Evolutionary conservation across 305 asterid species (phyloP).

Genomic region (Ruellia speciosa): DNA sequence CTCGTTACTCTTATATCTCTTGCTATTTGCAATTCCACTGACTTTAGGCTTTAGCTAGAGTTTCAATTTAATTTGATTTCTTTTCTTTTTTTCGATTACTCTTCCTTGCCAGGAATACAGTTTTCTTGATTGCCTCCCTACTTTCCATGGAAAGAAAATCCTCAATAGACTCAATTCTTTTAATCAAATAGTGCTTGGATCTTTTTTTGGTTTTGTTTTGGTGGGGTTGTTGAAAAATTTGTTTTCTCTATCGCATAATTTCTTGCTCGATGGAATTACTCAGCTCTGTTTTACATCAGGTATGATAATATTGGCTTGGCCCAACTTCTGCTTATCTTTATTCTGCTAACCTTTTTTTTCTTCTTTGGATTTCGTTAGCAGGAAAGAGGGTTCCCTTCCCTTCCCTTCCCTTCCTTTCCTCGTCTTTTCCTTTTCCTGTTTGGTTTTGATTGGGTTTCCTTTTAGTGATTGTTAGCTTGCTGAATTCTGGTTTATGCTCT

Average conservation of each 20-base stretch:
- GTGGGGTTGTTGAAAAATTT: no score
- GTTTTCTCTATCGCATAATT: constrained; percentile 1
- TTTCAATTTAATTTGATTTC: no score
- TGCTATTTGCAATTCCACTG: no score
- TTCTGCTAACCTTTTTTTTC: constrained; percentile 15
- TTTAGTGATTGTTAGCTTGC: constrained; percentile 32
- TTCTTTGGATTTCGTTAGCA: constrained; percentile 18
- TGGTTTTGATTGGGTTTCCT: constrained; percentile 32
- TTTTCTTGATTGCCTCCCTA: no score
- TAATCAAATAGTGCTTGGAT: no score
- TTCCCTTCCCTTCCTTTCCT: not conserved
- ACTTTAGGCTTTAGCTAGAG: no score
- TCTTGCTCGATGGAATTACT: constrained; percentile 33
- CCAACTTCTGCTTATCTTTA: constrained; percentile 5
- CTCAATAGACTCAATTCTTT: no score
- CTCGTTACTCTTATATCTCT: no score
- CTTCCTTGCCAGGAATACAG: no score
- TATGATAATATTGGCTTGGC: constrained; percentile 31
- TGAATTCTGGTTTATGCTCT: constrained; percentile 35
- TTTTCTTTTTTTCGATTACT: no score
- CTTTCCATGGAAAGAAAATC: no score
- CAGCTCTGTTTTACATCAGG: constrained; percentile 39
- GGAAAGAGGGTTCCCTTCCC: constrained; percentile 20
- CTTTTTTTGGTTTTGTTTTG: no score
- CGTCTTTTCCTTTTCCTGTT: constrained; percentile 11